Evolutionary conservation across 1,139 yeast species (phyloP), one percentile per base, ranked within the genome.

Genomic region (Kurtzmaniella quercitrusa): DNA sequence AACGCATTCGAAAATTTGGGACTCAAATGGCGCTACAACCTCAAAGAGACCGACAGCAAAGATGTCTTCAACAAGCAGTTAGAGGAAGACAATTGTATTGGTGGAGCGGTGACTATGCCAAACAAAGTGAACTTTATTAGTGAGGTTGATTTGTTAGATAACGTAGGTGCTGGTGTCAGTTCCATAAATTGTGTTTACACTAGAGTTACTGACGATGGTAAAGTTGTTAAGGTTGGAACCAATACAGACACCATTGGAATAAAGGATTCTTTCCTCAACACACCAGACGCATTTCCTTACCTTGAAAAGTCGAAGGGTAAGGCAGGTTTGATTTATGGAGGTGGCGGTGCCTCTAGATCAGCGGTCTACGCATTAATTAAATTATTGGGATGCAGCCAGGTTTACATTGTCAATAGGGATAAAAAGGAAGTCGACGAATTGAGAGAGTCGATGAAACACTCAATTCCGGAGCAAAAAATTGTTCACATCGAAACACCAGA

Each of bases 261-360:
- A 32, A 48, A 55, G 8, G 58, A 60, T 43, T 46, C 66, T 4
- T 59, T 61, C 38, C 23, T 51, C 18, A 44, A 38, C 28, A 33
- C 19, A 9, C 5, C 3, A 5, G 22, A 33, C 6, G 36, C 36
- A 3, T 11, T 9, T 7, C 19, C 33, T 19, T 16, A 9, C 7
- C n/a, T 33, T 12, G 47, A 48, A n/a, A 54, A 57, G 34, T 22
- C 32, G 8, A 39, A 43, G 17, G 48, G 52, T 2, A 45, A 38
- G 14, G 58, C 63, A 0, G 66, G 65, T 3, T 47, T 62, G 43
- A 65, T 62, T 1, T 62, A 61, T 42, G 66, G 67, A 11, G 66
- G 66, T 4, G 66, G 67, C 12, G 67, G 67, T 5, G 66, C 67
- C 12, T 59, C 62, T 36, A 48, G 66, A 28, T 59, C 65, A 2